Conservation (phyloP, 176 grass and related monocot species). For the Luzula sylvatica region DNA sequence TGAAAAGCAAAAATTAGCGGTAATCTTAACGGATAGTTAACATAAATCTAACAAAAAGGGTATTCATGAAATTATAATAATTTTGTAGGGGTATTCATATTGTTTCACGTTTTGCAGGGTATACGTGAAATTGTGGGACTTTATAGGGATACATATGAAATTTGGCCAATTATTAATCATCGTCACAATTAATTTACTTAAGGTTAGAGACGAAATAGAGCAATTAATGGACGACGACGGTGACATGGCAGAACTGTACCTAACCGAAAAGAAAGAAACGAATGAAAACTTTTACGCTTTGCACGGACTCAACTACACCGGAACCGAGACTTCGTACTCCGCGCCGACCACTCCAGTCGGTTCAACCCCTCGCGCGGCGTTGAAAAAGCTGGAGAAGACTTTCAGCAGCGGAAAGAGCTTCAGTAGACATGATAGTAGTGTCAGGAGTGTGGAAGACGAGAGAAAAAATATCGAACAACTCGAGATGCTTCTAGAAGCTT, state of each 20-base stretch:
- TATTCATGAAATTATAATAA: no score
- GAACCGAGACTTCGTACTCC: conserved; percentile 45
- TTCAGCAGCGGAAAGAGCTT: conserved; percentile 57
- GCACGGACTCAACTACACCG: conserved; percentile 40
- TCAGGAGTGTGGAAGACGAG: conserved; percentile 51
- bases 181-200: conserved; percentile 7
- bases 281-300: conserved; percentile 71
- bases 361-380: conserved; percentile 47
- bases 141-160: no score
- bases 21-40: no score
- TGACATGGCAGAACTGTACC: conserved; percentile 99
- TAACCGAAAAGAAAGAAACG: conserved; percentile 67
- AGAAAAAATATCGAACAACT: conserved; percentile 56
- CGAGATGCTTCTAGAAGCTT: conserved; percentile 94
- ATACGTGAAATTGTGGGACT: no score
- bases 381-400: conserved; percentile 51
- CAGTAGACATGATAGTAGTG: conserved; percentile 64
- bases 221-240: conserved; percentile 95
- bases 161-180: background rate
- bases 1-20: no score
- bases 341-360: conserved; percentile 75
- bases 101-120: no score
- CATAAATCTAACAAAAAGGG: no score
- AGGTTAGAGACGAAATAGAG: conserved; percentile 78
- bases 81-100: no score